phyloP scores from a whole-genome alignment of 768 basidiomycete genomes.

The Cubamyces sp. region DNA sequence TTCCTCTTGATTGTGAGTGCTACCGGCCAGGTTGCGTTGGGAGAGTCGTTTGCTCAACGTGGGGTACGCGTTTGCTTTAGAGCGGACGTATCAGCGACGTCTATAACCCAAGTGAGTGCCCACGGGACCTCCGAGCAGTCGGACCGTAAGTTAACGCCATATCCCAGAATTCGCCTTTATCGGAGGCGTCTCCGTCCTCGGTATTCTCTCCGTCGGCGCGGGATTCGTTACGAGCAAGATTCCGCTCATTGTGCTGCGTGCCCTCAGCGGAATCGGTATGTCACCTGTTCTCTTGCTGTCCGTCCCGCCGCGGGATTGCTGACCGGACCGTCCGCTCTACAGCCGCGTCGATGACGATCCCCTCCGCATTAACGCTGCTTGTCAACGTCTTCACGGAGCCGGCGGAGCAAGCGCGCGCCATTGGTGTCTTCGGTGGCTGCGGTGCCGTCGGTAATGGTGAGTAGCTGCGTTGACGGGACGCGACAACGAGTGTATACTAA shows the following conservation, averaged over 20 bases:
- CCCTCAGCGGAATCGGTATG: conserved; percentile 37
- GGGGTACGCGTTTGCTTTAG: conserved; percentile 12
- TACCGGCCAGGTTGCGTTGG: not conserved
- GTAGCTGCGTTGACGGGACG: not conserved
- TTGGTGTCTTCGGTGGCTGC: conserved; percentile 49
- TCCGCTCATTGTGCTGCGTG: conserved; percentile 37
- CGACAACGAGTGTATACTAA: not conserved
- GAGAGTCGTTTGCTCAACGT: not conserved
- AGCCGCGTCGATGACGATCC: conserved; percentile 49
- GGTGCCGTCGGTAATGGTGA: conserved; percentile 49
- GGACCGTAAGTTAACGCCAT: not conserved
- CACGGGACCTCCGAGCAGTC: not conserved
- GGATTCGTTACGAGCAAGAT: conserved; percentile 39
- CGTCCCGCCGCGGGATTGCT: not conserved
- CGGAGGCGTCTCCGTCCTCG: conserved; percentile 33
- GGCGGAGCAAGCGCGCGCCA: conserved; percentile 46
- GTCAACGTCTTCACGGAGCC: conserved; percentile 51
- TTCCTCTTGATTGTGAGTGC: conserved; percentile 39
- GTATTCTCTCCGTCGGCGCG: conserved; percentile 35
- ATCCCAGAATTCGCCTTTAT: conserved; percentile 35
- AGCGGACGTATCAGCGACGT: conserved; percentile 40
- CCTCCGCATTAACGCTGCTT: conserved; percentile 46
- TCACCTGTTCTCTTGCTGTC: not conserved
- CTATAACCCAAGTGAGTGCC: conserved; percentile 37
- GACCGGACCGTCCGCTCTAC: not conserved